Percentiles rank a stretch among this genome's conserved stretches.
phyloP scores from a whole-genome alignment of 2,329 filamentous ascomycete species.

The Pestalotiopsis sp. region DNA sequence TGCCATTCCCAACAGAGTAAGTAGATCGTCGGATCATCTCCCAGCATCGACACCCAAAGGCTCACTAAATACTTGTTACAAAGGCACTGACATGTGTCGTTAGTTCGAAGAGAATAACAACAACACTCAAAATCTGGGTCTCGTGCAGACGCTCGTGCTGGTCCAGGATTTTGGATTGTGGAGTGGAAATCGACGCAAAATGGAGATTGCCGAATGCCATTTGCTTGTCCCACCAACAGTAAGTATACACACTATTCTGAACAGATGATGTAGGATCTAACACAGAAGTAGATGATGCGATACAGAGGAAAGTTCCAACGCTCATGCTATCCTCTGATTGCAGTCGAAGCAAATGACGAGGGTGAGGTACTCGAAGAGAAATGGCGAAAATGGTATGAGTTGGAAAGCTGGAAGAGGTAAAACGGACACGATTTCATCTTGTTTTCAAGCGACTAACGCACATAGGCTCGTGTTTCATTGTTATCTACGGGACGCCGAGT shows the following conservation, averaged over 20 bases:
- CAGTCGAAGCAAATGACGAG: conserved; percentile 54
- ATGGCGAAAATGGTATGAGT: conserved; percentile 65
- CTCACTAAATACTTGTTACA: background rate
- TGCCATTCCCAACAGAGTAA: conserved; percentile 31
- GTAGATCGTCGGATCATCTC: conserved; percentile 19
- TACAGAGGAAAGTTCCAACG: conserved; percentile 61
- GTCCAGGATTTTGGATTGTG: conserved; percentile 53
- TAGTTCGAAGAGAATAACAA: conserved; percentile 53
- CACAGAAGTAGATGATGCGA: conserved; percentile 47
- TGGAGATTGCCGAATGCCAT: conserved; percentile 58
- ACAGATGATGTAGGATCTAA: conserved; percentile 18
- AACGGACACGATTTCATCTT: background rate
- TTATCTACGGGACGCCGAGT: conserved; percentile 66
- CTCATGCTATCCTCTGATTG: conserved; percentile 53
- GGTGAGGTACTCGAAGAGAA: conserved; percentile 61
- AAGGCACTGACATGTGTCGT: conserved; percentile 8
- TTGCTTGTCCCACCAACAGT: conserved; percentile 47
- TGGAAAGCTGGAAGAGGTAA: conserved; percentile 67
- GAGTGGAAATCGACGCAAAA: conserved; percentile 57
- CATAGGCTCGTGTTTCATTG: conserved; percentile 62
- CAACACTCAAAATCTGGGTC: conserved; percentile 45
- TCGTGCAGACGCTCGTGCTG: conserved; percentile 51
- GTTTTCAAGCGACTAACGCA: background rate
- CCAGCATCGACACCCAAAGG: background rate
- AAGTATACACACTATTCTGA: conserved; percentile 19